Conservation (phyloP, 176 grass and related monocot species). For the Zoysia japonica region DNA sequence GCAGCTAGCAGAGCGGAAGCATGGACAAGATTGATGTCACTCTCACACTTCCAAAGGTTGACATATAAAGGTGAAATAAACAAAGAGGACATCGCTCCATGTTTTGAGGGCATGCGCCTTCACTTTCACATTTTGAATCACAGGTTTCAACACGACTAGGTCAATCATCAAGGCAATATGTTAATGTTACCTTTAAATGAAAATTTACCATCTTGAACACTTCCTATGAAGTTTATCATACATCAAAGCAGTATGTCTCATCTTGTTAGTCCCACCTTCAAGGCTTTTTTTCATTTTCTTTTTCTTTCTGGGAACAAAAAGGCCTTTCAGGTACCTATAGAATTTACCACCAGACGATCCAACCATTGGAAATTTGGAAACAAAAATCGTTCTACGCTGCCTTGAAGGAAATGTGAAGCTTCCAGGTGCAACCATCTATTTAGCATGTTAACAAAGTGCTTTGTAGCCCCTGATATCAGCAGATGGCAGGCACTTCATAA, state of each 20-base stretch:
- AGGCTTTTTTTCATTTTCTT: neutral
- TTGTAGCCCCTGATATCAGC: slow-evolving; percentile 1
- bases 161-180: slow-evolving; percentile 19
- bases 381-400: slow-evolving; percentile 1
- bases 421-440: slow-evolving; percentile 20
- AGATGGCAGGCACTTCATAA: slow-evolving; percentile 32
- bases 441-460: slow-evolving; percentile 19
- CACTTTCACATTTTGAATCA: slow-evolving; percentile 51
- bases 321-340: too few species aligned
- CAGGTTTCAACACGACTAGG: slow-evolving; percentile 26
- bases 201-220: slow-evolving; percentile 14
- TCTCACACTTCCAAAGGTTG: slow-evolving; percentile 58
- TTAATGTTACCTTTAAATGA: slow-evolving; percentile 11
- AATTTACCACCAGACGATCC: too few species aligned
- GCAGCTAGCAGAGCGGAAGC: too few species aligned
- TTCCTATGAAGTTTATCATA: neutral
- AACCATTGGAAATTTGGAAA: too few species aligned
- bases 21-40: slow-evolving; percentile 50
- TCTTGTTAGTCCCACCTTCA: neutral
- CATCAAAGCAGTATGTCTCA: neutral
- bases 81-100: slow-evolving; percentile 46
- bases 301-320: too few species aligned
- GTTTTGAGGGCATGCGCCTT: slow-evolving; percentile 77
- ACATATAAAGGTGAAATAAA: neutral
- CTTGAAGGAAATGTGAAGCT: slow-evolving; percentile 14